Base-by-base conservation (phyloP, 208 protist genomes). In the Angomonas deanei region DNA sequence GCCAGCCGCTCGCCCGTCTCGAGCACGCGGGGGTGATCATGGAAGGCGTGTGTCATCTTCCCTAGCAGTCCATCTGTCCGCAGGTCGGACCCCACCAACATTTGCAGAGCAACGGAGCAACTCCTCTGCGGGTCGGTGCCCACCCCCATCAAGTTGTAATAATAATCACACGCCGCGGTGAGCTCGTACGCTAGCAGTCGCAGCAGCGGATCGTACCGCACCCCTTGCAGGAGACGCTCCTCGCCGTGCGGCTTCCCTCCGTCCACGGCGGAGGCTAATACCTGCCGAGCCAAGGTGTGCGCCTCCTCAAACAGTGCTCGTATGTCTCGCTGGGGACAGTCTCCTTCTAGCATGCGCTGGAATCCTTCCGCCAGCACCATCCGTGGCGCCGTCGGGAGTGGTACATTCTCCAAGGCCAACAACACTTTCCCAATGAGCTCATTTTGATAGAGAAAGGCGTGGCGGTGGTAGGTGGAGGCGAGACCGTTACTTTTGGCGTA, bases 321-420 rank as follows among this genome's bases (percentile, higher is more conserved):
- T 55, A 95, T 55, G 27, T 91, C 84, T 24, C 89, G 89, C 64
- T 93, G 85, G 4, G 86, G 82, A 2, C 28, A 30, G 15, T 74
- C 64, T 30, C 84, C 84, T 17, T 92, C 84, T 10, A 95, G 60
- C 68, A 95, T 47, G 26, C 68, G 66, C 62, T 95, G 89, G 42
- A 95, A 79, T 1, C 70, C 89, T 62, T 95, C 85, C 2, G 89
- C 89, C 1, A 92, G 61, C n/a, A 95, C 69, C 71, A 95, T 76
- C 46, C 89, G 89, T 15, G 85, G 89, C 30, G 77, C 64, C 19
- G 79, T 66, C 17, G 89, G 89, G 24, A 93, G 77, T 38, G 72
- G 74, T n/a, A 85, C 86, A n/a, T 72, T 53, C 65, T 90, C 83
- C 30, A 92, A 68, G 4, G 83, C 64, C 31, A 69, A 69, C 6